Evolutionary conservation across 1,284 basidiomycete species (phyloP).

Genomic region (Mycosarcoma maydis): DNA sequence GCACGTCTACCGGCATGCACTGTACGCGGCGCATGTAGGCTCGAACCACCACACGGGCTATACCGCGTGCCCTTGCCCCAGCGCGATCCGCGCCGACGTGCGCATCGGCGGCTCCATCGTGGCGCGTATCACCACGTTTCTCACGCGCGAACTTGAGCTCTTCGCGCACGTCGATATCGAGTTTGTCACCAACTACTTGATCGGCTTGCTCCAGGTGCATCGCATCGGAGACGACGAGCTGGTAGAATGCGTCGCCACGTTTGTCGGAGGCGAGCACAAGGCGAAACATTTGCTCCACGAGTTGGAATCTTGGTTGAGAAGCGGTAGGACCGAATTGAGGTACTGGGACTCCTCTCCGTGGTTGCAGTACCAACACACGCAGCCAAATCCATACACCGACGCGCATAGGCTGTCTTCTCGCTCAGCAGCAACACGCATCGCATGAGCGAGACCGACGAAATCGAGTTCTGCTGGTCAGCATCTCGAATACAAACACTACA

Average conservation of each 20-base stretch:
- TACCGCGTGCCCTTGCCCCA: conserved; percentile 43
- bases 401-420: too few relatives aligned
- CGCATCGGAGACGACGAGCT: conserved; percentile 53
- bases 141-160: conserved; percentile 61
- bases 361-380: too few relatives aligned
- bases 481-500: too few relatives aligned
- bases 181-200: conserved; percentile 62
- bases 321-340: conserved; percentile 39
- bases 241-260: conserved; percentile 60
- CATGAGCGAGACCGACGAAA: too few relatives aligned
- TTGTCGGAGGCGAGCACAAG: conserved; percentile 37
- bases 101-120: neutral
- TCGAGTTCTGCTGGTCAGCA: too few relatives aligned
- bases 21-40: conserved; percentile 63
- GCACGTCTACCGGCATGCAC: conserved; percentile 53
- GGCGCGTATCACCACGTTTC: conserved; percentile 46
- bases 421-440: too few relatives aligned
- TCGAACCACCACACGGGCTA: conserved; percentile 61
- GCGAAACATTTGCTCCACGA: conserved; percentile 63
- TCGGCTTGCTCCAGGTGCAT: conserved; percentile 57
- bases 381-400: too few relatives aligned
- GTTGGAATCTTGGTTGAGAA: conserved; percentile 52
- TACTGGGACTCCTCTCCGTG: conserved; percentile 37
- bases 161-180: conserved; percentile 62
- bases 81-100: conserved; percentile 21